Conservation (phyloP, 164 flowering plant species). For the Chimonanthus salicifolius region DNA sequence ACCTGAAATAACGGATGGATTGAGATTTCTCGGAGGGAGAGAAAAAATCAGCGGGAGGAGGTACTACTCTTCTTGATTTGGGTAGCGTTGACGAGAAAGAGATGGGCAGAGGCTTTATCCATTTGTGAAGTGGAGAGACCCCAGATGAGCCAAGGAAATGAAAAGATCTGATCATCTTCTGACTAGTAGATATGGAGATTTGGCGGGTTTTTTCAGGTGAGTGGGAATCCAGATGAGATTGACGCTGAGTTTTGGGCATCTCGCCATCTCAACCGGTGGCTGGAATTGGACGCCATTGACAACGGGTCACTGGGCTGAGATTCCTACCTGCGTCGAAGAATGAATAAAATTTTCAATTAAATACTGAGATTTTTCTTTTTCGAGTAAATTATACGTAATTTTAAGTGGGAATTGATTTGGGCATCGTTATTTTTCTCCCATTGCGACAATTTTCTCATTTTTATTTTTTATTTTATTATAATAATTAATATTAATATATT, state of each 20-base stretch:
- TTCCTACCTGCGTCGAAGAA: too few relatives aligned
- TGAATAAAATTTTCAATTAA: too few relatives aligned
- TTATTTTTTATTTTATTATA: too few relatives aligned
- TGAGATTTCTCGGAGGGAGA: neutral
- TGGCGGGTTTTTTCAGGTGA: neutral
- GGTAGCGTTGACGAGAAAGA: neutral
- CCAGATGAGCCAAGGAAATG: neutral
- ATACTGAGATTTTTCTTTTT: too few relatives aligned
- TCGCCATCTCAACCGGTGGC: neutral
- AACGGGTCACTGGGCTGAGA: too few relatives aligned
- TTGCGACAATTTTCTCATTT: too few relatives aligned
- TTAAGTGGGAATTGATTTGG: too few relatives aligned
- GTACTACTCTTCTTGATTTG: neutral
- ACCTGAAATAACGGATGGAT: conserved; percentile 15
- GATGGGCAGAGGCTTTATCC: conserved; percentile 6
- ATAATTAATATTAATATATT: too few relatives aligned
- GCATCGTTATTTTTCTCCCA: too few relatives aligned
- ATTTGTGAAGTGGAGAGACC: conserved; percentile 10
- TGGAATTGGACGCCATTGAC: neutral
- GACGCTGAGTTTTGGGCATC: neutral
- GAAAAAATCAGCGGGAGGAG: neutral
- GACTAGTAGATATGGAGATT: neutral
- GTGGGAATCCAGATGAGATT: neutral
- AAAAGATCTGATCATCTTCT: conserved; percentile 15
- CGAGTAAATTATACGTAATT: too few relatives aligned